Evolutionary conservation across 129 eudicot genomes (phyloP), one percentile per base, ranked within the genome.

Genomic region (Flaveria trinervia): DNA sequence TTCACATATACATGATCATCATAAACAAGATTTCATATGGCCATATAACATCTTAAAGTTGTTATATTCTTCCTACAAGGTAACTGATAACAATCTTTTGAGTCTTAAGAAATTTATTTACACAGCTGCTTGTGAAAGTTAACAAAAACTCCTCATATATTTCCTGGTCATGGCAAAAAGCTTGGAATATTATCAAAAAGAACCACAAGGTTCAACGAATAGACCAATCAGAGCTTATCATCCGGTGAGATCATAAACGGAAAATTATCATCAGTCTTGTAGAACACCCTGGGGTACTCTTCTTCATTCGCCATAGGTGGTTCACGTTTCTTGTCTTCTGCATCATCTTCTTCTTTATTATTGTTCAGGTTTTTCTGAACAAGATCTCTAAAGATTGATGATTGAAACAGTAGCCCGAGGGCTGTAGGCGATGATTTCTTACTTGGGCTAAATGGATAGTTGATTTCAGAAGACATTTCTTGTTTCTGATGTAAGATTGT

Each of bases 311-410:
- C 70, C 60, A 83, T 51, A 71, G 83, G 81, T 36, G 76, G 80
- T 73, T 54, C 77, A 57, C 55, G 61, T 68, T 74, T 83, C 13
- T 65, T 77, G 50, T 76, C 70, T 36, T 86, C 84, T 8, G 28
- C 75, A 12, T 54, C 84, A 55, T 84, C 87, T 11, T 65, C 79
- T 52, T 86, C 85, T 17, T 85, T 89, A 28, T 65, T 75, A 30
- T 56, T 75, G 49, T 65, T 70, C 11, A 90, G 80, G 80, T 90
- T 90, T 84, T 88, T 88, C 86, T 86, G 82, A 20, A 90, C 93
- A 64, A 90, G 87, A 72, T 90, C 96, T 74, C 82, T 82, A 70
- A 88, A 90, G 15, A 90, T 66, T 9, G 96, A 90, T 44, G 96
- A 90, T 39, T 82, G 77, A 45, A 90, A 89, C 41, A 90, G 86